Percentiles rank a stretch among this genome's conserved stretches.
Evolutionary conservation across 2,329 filamentous ascomycete genomes (phyloP).

Genomic region (Myriangium duriaei): DNA sequence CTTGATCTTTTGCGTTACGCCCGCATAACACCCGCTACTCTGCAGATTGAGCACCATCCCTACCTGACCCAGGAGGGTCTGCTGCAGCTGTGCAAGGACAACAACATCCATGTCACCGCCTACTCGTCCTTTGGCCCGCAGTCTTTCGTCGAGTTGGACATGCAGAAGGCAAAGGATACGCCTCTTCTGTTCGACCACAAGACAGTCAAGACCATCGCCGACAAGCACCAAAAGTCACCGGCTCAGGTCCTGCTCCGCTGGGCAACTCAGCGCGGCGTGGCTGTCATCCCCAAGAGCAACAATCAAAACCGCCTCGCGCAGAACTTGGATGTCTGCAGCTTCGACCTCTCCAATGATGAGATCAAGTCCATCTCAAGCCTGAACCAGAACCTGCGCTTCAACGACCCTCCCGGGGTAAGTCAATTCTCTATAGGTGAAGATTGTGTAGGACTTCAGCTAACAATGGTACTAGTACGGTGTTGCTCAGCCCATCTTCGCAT

Average conservation of each 20-base stretch:
- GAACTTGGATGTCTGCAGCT: slow-evolving; percentile 56
- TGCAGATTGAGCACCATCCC: slow-evolving; percentile 85
- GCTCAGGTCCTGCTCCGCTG: slow-evolving; percentile 77
- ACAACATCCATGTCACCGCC: slow-evolving; percentile 64
- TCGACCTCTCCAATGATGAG: slow-evolving; percentile 54
- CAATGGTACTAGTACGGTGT: slow-evolving; percentile 36
- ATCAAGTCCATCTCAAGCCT: slow-evolving; percentile 53
- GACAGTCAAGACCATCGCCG: slow-evolving; percentile 50
- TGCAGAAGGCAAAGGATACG: slow-evolving; percentile 52
- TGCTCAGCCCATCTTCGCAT: slow-evolving; percentile 42
- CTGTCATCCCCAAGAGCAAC: slow-evolving; percentile 72
- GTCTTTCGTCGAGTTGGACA: slow-evolving; percentile 65
- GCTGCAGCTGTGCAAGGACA: slow-evolving; percentile 53
- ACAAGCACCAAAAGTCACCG: slow-evolving; percentile 58
- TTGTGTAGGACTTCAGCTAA: no score
- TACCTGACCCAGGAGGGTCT: slow-evolving; percentile 68
- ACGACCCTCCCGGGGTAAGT: slow-evolving; percentile 59
- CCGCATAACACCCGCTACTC: slow-evolving; percentile 58
- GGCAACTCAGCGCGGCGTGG: slow-evolving; percentile 70
- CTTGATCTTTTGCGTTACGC: slow-evolving; percentile 72
- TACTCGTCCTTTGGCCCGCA: slow-evolving; percentile 77
- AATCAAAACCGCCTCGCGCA: slow-evolving; percentile 43
- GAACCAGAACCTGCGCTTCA: slow-evolving; percentile 59
- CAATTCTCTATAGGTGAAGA: no score
- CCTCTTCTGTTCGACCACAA: slow-evolving; percentile 60